phyloP scores from a whole-genome alignment of 1,284 basidiomycete genomes.

The Chiua sp. region DNA sequence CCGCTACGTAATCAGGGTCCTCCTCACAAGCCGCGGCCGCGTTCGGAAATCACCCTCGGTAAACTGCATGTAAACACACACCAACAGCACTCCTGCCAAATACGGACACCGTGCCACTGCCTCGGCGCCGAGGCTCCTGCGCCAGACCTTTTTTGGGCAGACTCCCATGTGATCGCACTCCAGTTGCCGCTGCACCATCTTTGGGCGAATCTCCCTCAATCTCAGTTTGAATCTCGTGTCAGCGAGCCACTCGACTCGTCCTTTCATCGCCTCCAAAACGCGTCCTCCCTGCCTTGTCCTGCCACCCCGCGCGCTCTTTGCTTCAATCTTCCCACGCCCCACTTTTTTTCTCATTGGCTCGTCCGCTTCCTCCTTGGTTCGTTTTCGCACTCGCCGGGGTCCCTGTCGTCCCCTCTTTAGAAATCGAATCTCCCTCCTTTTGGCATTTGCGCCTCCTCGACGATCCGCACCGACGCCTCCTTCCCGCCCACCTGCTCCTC shows the following conservation, averaged over 20 bases:
- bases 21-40: constrained; percentile 41
- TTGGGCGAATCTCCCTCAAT: constrained; percentile 38
- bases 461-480: constrained; percentile 38
- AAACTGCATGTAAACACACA: constrained; percentile 38
- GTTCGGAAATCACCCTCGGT: constrained; percentile 46
- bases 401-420: constrained; percentile 27
- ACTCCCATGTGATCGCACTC: constrained; percentile 40
- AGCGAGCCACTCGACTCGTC: constrained; percentile 23
- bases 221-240: constrained; percentile 38
- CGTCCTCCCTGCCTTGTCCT: constrained; percentile 22
- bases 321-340: constrained; percentile 26
- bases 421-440: constrained; percentile 28
- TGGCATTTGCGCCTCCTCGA: constrained; percentile 23
- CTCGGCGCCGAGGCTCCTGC: constrained; percentile 44
- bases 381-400: constrained; percentile 37
- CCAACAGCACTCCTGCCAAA: constrained; percentile 27
- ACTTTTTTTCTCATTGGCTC: constrained; percentile 25
- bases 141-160: constrained; percentile 28
- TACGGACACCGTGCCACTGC: constrained; percentile 34
- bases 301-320: constrained; percentile 31
- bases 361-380: constrained; percentile 35
- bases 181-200: constrained; percentile 39
- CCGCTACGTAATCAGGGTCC: constrained; percentile 41
- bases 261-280: background rate
- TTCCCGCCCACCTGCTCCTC: constrained; percentile 21